Base-by-base conservation (phyloP, 495 filamentous ascomycete species). In the Aspergillus wentii region DNA sequence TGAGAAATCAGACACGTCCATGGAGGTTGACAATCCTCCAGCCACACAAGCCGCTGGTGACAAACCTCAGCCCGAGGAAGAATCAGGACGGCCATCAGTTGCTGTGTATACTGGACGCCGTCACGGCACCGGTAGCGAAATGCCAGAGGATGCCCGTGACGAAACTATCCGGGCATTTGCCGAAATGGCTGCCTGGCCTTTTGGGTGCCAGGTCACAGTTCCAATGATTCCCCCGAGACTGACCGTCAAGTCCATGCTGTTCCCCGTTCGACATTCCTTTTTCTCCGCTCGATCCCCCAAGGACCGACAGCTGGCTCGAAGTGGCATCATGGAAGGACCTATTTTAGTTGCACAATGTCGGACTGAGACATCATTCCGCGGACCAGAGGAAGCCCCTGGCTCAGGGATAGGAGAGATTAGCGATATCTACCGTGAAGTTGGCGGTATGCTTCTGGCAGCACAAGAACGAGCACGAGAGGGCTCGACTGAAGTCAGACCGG, bases 391-490 rank as follows among this genome's bases (percentile, higher is more conserved):
- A 13, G 33, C 42, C 4, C 42, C 51, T 17, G 66, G 82, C 8
- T 59, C 69, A 14, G 78, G 71, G 3, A 71, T 69, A 11, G 64
- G 60, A 8, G 76, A 85, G 16, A 57, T 69, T 6, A 69, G 88
- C 19, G 85, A 92, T 52, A 58, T 88, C 11, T 75, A 82, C 14
- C 73, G 83, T 11, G 89, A 95, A 49, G 61, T 91, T 2, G 75
- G 85, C 8, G 78, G 76, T 8, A 76, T 87, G 47, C 69, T 95
- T 6, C 67, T 88, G 25, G 74, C 87, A 7, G 89, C 87, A 0
- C 88, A 95, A 62, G 86, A 94, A 54, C 78, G 89, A 19, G 76
- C 80, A 9, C 74, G 88, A 20, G 76, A 92, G 54, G 83, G 83
- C 5, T 72, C 66, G 33, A 41, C 49, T 5, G 86, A 94, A 54